Evolutionary conservation across 257 asterid genomes (phyloP).

Genomic region (Agastache rugosa): DNA sequence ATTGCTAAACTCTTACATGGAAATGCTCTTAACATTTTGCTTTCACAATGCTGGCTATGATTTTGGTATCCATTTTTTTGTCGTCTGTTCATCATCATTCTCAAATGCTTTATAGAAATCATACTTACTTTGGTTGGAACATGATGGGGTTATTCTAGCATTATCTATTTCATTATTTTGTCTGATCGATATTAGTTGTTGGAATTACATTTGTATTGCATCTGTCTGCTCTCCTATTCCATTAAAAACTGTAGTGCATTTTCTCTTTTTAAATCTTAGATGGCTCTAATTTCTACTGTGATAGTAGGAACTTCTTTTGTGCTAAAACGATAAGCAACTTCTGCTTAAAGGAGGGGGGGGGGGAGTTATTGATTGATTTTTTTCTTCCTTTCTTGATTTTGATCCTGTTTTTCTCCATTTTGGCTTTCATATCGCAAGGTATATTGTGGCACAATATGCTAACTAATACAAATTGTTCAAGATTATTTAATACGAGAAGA

Average conservation of each 20-base stretch:
- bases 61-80: constrained; percentile 15
- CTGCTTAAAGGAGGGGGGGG: neutral
- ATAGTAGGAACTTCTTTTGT: neutral
- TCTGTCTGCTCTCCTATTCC: neutral
- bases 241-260: neutral
- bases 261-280: neutral
- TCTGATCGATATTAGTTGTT: neutral
- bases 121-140: constrained; percentile 5
- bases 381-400: neutral
- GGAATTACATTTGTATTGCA: neutral
- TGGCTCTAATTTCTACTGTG: neutral
- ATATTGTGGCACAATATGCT: constrained; percentile 14
- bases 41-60: constrained; percentile 2
- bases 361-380: neutral
- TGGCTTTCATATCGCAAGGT: neutral
- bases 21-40: constrained; percentile 17
- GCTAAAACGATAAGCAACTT: constrained; percentile 4
- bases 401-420: constrained; percentile 3
- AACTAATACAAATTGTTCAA: neutral
- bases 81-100: neutral
- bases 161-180: neutral
- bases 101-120: neutral
- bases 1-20: constrained; percentile 3
- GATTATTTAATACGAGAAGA: neutral
- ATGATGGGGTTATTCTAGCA: neutral